Evolutionary conservation across 1,139 yeast genomes (phyloP).

Genomic region (Sugiyamaella pinicola): DNA sequence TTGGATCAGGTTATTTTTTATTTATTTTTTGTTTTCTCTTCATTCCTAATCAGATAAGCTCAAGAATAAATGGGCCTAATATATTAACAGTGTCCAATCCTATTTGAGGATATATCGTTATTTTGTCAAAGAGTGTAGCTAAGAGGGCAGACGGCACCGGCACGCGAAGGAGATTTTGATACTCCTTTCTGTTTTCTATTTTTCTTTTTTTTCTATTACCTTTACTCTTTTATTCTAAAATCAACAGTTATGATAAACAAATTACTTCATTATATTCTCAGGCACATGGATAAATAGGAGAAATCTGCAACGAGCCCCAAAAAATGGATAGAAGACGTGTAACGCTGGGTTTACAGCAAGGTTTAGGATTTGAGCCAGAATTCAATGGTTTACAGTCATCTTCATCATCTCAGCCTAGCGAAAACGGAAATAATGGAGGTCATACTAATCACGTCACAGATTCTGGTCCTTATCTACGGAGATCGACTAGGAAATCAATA

Average conservation of each 20-base stretch:
- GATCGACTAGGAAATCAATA: slow-evolving; percentile 10
- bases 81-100: not conserved
- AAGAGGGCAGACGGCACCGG: too few relatives aligned
- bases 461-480: slow-evolving; percentile 5
- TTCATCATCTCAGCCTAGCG: not conserved
- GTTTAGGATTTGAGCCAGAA: slow-evolving; percentile 19
- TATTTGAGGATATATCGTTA: slow-evolving; percentile 2
- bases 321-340: slow-evolving; percentile 18
- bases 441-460: not conserved
- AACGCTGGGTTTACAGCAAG: slow-evolving; percentile 18
- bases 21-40: not conserved
- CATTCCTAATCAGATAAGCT: not conserved
- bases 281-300: not conserved
- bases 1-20: not conserved
- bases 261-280: not conserved
- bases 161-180: not conserved
- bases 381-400: slow-evolving; percentile 12
- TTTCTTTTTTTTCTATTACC: not conserved
- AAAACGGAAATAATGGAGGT: slow-evolving; percentile 4
- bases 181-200: not conserved
- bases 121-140: not conserved
- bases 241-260: not conserved
- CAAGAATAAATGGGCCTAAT: slow-evolving; percentile 12
- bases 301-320: not conserved
- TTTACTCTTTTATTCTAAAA: too few relatives aligned